phyloP scores from a whole-genome alignment of 2,329 filamentous ascomycete species.

The Aureobasidium namibiae region DNA sequence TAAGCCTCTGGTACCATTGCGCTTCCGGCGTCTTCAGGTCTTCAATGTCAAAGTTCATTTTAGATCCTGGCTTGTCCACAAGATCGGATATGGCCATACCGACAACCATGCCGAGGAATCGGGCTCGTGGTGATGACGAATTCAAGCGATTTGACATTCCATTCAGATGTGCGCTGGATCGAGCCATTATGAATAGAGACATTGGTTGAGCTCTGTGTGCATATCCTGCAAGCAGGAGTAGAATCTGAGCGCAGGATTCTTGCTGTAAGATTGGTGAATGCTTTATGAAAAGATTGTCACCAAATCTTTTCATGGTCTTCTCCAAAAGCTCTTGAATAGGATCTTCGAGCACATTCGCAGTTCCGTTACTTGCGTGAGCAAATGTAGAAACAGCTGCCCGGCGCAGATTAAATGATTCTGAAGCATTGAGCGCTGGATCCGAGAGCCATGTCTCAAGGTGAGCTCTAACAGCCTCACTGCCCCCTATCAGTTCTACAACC shows the following conservation, averaged over 20 bases:
- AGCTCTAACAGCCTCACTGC: constrained; percentile 15
- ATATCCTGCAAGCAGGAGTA: constrained; percentile 71
- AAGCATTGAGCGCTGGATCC: constrained; percentile 18
- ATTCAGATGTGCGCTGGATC: constrained; percentile 65
- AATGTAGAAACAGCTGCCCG: constrained; percentile 23
- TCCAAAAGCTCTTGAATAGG: constrained; percentile 51
- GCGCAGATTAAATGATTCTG: constrained; percentile 19
- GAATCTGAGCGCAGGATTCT: constrained; percentile 73
- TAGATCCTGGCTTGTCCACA: constrained; percentile 57
- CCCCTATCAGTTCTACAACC: constrained; percentile 12
- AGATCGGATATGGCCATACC: constrained; percentile 64
- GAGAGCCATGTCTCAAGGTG: constrained; percentile 18
- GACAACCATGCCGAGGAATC: constrained; percentile 81
- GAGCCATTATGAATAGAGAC: constrained; percentile 59
- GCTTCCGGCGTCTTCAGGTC: constrained; percentile 68
- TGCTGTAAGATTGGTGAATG: constrained; percentile 80
- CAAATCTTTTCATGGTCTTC: constrained; percentile 65
- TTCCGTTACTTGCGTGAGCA: background rate
- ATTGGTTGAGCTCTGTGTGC: constrained; percentile 58
- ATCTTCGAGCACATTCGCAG: constrained; percentile 15
- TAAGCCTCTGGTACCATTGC: constrained; percentile 63
- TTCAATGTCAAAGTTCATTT: constrained; percentile 75
- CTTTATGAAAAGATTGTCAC: constrained; percentile 77
- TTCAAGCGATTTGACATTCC: constrained; percentile 78
- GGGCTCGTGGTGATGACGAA: constrained; percentile 63